Evolutionary conservation across 2,329 filamentous ascomycete genomes (phyloP).

Genomic region (Lecanosticta acicola): DNA sequence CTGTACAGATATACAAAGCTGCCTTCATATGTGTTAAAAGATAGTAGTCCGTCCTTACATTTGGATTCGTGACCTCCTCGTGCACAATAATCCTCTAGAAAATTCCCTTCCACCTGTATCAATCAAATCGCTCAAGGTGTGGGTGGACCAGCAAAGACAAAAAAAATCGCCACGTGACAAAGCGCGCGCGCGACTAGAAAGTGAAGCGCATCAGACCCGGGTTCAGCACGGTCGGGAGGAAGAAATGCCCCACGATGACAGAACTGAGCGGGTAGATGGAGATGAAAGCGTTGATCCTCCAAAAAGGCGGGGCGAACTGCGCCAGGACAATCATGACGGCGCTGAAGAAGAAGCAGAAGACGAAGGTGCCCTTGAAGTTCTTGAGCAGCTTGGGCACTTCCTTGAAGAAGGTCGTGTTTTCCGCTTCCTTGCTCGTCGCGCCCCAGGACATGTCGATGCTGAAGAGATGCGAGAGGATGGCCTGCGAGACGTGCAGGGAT

Average conservation of each 20-base stretch:
- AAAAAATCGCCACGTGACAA: conserved; percentile 2
- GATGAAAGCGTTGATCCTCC: conserved; percentile 54
- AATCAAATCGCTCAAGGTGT: conserved; percentile 4
- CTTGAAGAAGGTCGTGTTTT: conserved; percentile 52
- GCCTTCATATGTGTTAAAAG: no score
- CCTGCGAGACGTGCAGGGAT: conserved; percentile 37
- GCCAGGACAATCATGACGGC: conserved; percentile 47
- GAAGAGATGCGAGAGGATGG: conserved; percentile 37
- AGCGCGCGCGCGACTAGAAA: conserved; percentile 38
- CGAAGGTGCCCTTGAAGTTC: conserved; percentile 52
- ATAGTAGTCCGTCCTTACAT: no score
- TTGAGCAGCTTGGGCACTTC: conserved; percentile 52
- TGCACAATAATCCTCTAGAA: neutral
- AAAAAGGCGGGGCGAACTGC: conserved; percentile 45
- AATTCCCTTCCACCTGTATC: neutral
- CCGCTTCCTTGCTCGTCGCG: conserved; percentile 55
- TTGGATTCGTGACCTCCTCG: neutral
- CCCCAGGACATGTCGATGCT: conserved; percentile 45
- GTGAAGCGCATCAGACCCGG: conserved; percentile 60
- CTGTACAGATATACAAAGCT: no score
- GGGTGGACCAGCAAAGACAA: neutral
- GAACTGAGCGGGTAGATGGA: conserved; percentile 55
- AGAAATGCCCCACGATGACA: conserved; percentile 51
- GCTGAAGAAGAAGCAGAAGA: conserved; percentile 45
- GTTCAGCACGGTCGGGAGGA: conserved; percentile 56